Percentiles rank a stretch among this genome's conserved stretches.
These are phyloP conservation scores for Nitzschia inconspicua DNA, from an alignment of 108 stramenopile genomes.

Conservation along the genomic window DNA sequence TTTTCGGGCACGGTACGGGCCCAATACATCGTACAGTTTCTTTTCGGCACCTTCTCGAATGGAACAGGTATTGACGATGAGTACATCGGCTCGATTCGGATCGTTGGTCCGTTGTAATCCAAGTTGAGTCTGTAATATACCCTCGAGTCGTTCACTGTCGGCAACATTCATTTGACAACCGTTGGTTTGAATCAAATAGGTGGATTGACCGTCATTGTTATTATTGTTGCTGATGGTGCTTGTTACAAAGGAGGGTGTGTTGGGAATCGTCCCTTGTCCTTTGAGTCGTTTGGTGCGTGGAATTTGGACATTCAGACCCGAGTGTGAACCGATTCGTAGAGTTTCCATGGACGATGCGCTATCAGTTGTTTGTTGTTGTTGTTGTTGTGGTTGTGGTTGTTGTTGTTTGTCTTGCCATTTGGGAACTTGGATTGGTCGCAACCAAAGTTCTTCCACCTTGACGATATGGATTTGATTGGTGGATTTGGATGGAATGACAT, in stretches of 20 bases:
- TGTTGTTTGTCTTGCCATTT: neutral
- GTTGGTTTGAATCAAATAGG: conserved; percentile 70
- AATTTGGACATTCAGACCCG: conserved; percentile 31
- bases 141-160: conserved; percentile 89
- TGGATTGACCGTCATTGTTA: neutral
- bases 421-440: conserved; percentile 13
- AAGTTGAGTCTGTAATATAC: conserved; percentile 63
- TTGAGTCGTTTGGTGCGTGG: conserved; percentile 36
- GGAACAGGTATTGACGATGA: conserved; percentile 93
- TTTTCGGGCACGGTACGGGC: conserved; percentile 66
- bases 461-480: conserved; percentile 50
- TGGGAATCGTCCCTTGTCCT: conserved; percentile 36
- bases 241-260: neutral
- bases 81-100: conserved; percentile 69
- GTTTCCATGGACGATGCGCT: neutral
- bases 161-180: conserved; percentile 97
- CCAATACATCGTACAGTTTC: conserved; percentile 81
- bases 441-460: conserved; percentile 65
- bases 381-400: neutral
- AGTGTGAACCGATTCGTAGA: conserved; percentile 21
- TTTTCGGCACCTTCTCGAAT: conserved; percentile 98
- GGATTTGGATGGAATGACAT: conserved; percentile 31
- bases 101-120: conserved; percentile 26
- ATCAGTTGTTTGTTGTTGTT: neutral
- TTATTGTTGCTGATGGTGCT: neutral